Evolutionary conservation across 2,329 filamentous ascomycete genomes (phyloP), one percentile per base, ranked within the genome.

Genomic region (Diatrype stigma): DNA sequence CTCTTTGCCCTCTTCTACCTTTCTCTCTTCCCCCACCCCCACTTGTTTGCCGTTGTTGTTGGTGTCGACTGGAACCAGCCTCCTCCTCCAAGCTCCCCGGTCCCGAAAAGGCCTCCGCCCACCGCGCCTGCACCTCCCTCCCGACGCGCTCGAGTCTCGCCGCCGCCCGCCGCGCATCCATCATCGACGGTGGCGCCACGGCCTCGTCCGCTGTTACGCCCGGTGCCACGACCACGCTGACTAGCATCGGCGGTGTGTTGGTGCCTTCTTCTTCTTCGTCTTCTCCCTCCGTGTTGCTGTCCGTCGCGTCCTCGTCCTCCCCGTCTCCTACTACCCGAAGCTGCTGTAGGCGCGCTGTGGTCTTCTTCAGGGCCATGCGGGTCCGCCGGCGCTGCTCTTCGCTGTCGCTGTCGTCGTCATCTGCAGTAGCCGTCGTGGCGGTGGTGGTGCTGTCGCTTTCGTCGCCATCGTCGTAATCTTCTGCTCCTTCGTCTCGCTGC

Each of bases 121-220:
- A 83, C 53, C 77, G 74, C 23, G 68, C 67, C 62, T 85, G 82
- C 45, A 85, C 76, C 45, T 77, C 74, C 51, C 74, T 68, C 1
- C 77, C 82, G 3, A 83, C 69, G 48, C 72, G 72, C 66, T 85
- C 81, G 11, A 85, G 63, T 50, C 74, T 70, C 0, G 72, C 73
- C 0, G 77, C 77, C 1, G 80, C 79, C 44, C 76, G 72, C 10
- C 78, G 71, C 2, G 80, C 81, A 51, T 82, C 79, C 26, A 66
- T 10, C 10, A 30, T 5, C 26, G 10, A 10, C 26, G 26, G 26
- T 30, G 26, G 26, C 10, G 26, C 26, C 10, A 5, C 64, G 10
- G 72, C 69, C 7, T 78, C 72, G 37, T 77, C 73, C 1, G 74
- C n/a, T n/a, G n/a, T n/a, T n/a, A n/a, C 67, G 3, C 69, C 70